A percentile compares a stretch with the other conserved stretches of the same genome.
These are phyloP conservation scores for Clonostachys chloroleuca DNA, from an alignment of 2,329 filamentous ascomycete species.

Conservation along the genomic window DNA sequence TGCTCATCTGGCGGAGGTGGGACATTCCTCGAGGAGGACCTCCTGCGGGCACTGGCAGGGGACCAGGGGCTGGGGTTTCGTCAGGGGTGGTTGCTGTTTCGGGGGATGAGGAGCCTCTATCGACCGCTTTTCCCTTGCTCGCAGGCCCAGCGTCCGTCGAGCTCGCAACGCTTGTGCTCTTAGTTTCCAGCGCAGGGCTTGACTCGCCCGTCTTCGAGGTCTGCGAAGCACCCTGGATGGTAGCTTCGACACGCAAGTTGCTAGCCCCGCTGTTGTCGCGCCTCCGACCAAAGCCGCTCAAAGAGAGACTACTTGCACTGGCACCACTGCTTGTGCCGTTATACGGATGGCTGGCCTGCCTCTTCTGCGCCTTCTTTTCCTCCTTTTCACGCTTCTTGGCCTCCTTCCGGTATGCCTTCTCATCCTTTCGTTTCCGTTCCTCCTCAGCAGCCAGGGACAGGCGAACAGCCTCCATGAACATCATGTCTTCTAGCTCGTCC, in stretches of 20 bases:
- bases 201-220: conserved; percentile 13
- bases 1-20: conserved; percentile 79
- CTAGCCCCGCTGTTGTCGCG: conserved; percentile 57
- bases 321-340: conserved; percentile 27
- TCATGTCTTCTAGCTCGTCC: conserved; percentile 92
- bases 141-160: conserved; percentile 18
- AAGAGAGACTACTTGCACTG: conserved; percentile 60
- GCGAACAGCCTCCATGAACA: conserved; percentile 96
- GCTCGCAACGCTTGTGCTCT: conserved; percentile 4
- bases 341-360: conserved; percentile 35
- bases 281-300: conserved; percentile 50
- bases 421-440: conserved; percentile 79
- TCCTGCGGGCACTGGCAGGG: conserved; percentile 42
- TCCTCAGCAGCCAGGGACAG: conserved; percentile 90
- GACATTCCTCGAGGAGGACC: conserved; percentile 51
- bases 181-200: conserved; percentile 11
- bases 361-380: conserved; percentile 72
- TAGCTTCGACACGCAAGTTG: conserved; percentile 54
- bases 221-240: conserved; percentile 37
- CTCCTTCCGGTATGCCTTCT: conserved; percentile 55
- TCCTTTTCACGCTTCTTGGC: conserved; percentile 84
- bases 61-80: conserved; percentile 12
- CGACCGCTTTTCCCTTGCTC: conserved; percentile 67
- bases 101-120: conserved; percentile 33
- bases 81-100: background rate